Evolutionary conservation across 306 rosid genomes (phyloP).

Genomic region (barrel medic (Medicago truncatula)): DNA sequence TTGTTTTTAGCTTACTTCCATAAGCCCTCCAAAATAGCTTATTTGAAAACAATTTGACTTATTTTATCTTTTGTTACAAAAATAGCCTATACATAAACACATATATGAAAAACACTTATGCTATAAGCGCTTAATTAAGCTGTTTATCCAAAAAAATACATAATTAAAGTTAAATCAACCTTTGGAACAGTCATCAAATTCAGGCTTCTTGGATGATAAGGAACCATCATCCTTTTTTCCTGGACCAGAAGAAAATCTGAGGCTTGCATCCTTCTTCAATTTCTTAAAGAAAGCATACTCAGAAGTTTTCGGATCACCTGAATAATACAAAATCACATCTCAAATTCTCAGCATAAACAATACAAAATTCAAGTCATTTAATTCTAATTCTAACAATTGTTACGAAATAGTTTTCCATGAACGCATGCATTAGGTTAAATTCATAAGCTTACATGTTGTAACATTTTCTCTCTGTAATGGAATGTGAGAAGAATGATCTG

Average conservation of each 20-base stretch:
- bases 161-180: slow-evolving; percentile 47
- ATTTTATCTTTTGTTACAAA: background rate
- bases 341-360: background rate
- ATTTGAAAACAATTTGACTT: background rate
- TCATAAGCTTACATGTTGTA: slow-evolving; percentile 35
- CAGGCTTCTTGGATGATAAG: slow-evolving; percentile 42
- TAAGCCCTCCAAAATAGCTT: background rate
- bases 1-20: background rate
- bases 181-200: slow-evolving; percentile 45
- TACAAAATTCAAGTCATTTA: slow-evolving; percentile 16
- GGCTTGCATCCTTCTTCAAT: slow-evolving; percentile 65
- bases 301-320: slow-evolving; percentile 68
- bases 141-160: background rate
- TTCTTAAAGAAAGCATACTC: slow-evolving; percentile 85
- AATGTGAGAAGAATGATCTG: slow-evolving; percentile 24
- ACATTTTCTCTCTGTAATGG: slow-evolving; percentile 34
- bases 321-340: slow-evolving; percentile 24
- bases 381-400: slow-evolving; percentile 13
- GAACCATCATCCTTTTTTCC: slow-evolving; percentile 38
- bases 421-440: background rate
- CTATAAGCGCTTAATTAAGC: background rate
- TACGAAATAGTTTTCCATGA: background rate
- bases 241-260: slow-evolving; percentile 39
- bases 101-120: too few relatives aligned
- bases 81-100: background rate